A percentile compares a stretch with the other conserved stretches of the same genome.
Evolutionary conservation across 352 stramenopile genomes (phyloP).

Genomic region (Phytophthora cryptogea): DNA sequence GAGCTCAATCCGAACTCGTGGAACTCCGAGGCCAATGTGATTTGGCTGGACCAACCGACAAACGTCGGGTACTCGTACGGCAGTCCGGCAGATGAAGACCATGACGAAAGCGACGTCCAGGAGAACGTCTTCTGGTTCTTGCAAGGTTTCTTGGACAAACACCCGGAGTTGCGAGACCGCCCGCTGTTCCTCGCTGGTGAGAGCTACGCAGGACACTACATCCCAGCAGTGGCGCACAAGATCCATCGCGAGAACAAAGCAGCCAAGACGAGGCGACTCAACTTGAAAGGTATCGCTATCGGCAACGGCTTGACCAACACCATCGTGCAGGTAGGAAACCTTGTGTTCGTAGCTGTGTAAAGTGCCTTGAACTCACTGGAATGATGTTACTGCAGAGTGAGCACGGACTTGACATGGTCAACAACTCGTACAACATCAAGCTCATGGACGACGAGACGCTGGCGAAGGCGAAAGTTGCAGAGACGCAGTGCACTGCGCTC

Average conservation of each 20-base stretch:
- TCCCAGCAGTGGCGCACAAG: constrained; percentile 50
- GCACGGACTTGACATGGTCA: constrained; percentile 50
- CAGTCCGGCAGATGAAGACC: constrained; percentile 34
- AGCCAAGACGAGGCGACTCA: constrained; percentile 28
- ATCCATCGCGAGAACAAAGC: constrained; percentile 49
- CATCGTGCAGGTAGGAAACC: constrained; percentile 34
- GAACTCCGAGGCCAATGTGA: constrained; percentile 63
- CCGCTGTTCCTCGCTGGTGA: constrained; percentile 59
- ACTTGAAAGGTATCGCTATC: constrained; percentile 59
- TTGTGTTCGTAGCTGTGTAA: not conserved
- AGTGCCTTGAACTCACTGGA: not conserved
- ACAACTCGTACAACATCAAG: constrained; percentile 65
- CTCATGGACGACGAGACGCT: constrained; percentile 39
- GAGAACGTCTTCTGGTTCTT: constrained; percentile 61
- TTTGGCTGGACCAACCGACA: constrained; percentile 68
- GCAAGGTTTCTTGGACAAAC: constrained; percentile 48
- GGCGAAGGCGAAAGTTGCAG: constrained; percentile 24
- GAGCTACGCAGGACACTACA: constrained; percentile 64
- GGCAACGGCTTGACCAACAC: constrained; percentile 59
- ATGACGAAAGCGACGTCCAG: constrained; percentile 43
- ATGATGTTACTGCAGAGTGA: constrained; percentile 25
- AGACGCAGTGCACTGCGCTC: constrained; percentile 36
- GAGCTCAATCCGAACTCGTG: constrained; percentile 57
- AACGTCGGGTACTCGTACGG: constrained; percentile 69
- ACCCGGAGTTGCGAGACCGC: constrained; percentile 52